Evolutionary conservation across 148 eudicot genomes (phyloP).

Genomic region (Selenicereus undatus): DNA sequence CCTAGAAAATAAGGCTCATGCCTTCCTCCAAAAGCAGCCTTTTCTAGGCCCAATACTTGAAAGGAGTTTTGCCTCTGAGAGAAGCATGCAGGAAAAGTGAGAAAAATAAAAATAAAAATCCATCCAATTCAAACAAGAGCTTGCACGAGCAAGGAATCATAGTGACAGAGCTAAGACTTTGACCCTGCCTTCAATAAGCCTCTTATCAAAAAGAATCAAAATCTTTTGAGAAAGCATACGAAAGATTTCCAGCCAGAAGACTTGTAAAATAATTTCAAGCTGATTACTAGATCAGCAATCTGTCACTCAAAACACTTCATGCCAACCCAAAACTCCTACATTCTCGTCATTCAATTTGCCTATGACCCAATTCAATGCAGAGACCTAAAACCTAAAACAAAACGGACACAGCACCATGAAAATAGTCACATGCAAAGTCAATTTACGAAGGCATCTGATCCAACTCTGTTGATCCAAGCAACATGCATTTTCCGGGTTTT

Average conservation of each 20-base stretch:
- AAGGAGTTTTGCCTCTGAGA: constrained; percentile 12
- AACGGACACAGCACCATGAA: background rate
- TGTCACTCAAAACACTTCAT: background rate
- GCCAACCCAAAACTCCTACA: background rate
- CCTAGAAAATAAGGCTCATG: constrained; percentile 16
- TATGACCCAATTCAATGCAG: background rate
- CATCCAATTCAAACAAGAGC: constrained; percentile 10
- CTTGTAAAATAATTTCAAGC: background rate
- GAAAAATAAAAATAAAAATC: background rate
- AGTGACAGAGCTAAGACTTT: constrained; percentile 19
- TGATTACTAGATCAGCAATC: constrained; percentile 6
- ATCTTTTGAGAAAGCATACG: constrained; percentile 27
- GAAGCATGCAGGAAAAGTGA: constrained; percentile 23
- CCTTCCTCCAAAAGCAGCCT: constrained; percentile 14
- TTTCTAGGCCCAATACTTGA: constrained; percentile 17
- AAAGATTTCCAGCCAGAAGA: constrained; percentile 12
- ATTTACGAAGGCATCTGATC: background rate
- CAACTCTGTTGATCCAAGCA: background rate
- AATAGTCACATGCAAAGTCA: constrained; percentile 1
- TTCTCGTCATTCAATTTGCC: background rate
- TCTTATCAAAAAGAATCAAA: constrained; percentile 30
- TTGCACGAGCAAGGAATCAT: constrained; percentile 27
- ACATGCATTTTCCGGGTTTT: background rate
- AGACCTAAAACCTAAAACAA: background rate
- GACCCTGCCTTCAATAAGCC: constrained; percentile 24